Conservation (phyloP, 768 basidiomycete genomes). For the Amylocystis lapponica region DNA sequence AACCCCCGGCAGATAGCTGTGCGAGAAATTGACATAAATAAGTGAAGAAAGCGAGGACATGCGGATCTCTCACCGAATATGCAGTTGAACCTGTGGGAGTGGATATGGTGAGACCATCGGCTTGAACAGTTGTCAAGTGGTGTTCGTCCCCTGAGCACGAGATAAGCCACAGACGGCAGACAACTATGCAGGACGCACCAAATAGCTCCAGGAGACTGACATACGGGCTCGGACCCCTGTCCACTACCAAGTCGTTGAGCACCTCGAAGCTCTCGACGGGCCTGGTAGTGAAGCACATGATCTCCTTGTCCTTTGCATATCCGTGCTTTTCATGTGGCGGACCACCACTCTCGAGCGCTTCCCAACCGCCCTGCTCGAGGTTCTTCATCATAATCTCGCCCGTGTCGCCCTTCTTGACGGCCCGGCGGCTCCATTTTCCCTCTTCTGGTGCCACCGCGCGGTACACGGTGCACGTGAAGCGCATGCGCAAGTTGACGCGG, state of each 20-base stretch:
- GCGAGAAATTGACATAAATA: conserved; percentile 8
- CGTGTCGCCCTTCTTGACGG: conserved; percentile 88
- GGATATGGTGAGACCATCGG: conserved; percentile 89
- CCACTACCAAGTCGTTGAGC: conserved; percentile 95
- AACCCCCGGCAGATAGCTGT: conserved; percentile 93
- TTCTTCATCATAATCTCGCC: conserved; percentile 98
- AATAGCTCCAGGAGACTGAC: conserved; percentile 95
- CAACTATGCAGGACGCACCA: conserved; percentile 47
- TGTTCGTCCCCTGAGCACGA: conserved; percentile 94
- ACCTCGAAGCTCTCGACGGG: conserved; percentile 96
- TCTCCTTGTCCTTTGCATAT: conserved; percentile 82
- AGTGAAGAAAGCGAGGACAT: conserved; percentile 2
- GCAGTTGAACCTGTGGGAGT: conserved; percentile 99
- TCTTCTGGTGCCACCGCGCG: conserved; percentile 78
- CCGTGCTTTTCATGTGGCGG: conserved; percentile 30
- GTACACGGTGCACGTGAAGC: conserved; percentile 98
- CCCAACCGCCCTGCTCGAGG: conserved; percentile 89
- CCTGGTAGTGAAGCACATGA: conserved; percentile 95
- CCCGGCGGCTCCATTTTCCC: conserved; percentile 56
- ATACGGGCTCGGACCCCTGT: conserved; percentile 96
- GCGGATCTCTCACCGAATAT: conserved; percentile 70
- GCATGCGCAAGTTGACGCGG: conserved; percentile 96
- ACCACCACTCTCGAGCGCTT: conserved; percentile 85
- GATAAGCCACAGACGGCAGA: conserved; percentile 3
- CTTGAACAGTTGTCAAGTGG: conserved; percentile 98